phyloP scores from a whole-genome alignment of 495 filamentous ascomycete genomes.

The Penicillium canescens region DNA sequence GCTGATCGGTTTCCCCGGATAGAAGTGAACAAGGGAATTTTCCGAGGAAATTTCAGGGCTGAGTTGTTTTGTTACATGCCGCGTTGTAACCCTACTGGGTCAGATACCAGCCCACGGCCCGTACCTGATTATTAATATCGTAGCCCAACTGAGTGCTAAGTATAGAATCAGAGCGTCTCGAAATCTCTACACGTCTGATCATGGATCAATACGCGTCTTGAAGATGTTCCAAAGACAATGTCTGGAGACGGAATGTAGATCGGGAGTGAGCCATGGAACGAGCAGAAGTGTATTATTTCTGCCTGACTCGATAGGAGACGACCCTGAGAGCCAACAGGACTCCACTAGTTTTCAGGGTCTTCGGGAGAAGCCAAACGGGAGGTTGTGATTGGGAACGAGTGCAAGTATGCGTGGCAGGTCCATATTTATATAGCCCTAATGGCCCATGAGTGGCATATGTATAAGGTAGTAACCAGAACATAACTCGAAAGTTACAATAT shows the following conservation, averaged over 20 bases:
- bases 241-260: not conserved
- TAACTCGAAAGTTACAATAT: not conserved
- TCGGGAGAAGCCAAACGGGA: not conserved
- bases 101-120: not conserved
- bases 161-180: not conserved
- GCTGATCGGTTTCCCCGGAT: conserved; percentile 11
- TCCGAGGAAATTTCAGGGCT: conserved; percentile 10
- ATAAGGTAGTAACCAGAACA: not conserved
- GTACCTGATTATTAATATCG: not conserved
- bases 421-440: not conserved
- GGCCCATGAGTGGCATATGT: not conserved
- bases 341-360: not conserved
- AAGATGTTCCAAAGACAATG: not conserved
- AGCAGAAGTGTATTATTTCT: not conserved
- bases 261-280: not conserved
- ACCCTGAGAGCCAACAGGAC: not conserved
- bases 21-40: not conserved
- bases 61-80: not conserved
- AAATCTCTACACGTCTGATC: not conserved
- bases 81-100: no score
- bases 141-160: not conserved
- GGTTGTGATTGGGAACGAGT: not conserved
- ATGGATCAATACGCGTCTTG: not conserved
- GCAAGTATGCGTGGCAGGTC: not conserved
- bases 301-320: not conserved